phyloP scores from a whole-genome alignment of 805 yeast species.

The Pichia manshurica region DNA sequence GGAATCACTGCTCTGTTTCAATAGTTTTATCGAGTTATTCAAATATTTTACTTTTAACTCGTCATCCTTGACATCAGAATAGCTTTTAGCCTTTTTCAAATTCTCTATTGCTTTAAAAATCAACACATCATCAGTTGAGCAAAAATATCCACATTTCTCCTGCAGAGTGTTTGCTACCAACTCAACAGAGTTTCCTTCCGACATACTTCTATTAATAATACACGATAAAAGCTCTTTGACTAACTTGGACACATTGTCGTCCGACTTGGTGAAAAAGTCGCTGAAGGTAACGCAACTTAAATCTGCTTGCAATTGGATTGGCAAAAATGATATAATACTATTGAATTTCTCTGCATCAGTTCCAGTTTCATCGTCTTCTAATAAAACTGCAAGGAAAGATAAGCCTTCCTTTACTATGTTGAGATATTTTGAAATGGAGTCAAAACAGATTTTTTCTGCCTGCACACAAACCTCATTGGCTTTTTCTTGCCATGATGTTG shows the following conservation, averaged over 20 bases:
- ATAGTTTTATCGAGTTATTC: slow-evolving; percentile 65
- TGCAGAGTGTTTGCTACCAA: slow-evolving; percentile 81
- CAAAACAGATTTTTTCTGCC: slow-evolving; percentile 87
- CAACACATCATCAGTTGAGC: slow-evolving; percentile 88
- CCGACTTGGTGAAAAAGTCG: slow-evolving; percentile 70
- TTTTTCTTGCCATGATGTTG: slow-evolving; percentile 37
- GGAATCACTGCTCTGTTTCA: slow-evolving; percentile 75
- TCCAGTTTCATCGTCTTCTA: slow-evolving; percentile 51
- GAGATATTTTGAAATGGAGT: slow-evolving; percentile 67
- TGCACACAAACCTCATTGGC: slow-evolving; percentile 62
- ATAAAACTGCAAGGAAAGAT: slow-evolving; percentile 75
- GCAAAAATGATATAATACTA: slow-evolving; percentile 64
- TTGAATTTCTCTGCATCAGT: slow-evolving; percentile 36
- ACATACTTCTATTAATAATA: slow-evolving; percentile 79
- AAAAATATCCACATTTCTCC: slow-evolving; percentile 90
- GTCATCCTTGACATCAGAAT: slow-evolving; percentile 62
- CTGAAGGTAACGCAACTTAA: slow-evolving; percentile 63
- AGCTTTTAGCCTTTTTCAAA: slow-evolving; percentile 76
- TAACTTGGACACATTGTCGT: slow-evolving; percentile 48
- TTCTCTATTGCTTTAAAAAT: slow-evolving; percentile 93
- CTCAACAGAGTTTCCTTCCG: slow-evolving; percentile 91
- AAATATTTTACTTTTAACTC: slow-evolving; percentile 62
- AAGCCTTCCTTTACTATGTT: slow-evolving; percentile 82
- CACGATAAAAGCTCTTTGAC: slow-evolving; percentile 85
- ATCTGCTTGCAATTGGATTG: slow-evolving; percentile 61